Conservation (phyloP, 78 protist genomes). For the Dictyostelium discoideum region DNA sequence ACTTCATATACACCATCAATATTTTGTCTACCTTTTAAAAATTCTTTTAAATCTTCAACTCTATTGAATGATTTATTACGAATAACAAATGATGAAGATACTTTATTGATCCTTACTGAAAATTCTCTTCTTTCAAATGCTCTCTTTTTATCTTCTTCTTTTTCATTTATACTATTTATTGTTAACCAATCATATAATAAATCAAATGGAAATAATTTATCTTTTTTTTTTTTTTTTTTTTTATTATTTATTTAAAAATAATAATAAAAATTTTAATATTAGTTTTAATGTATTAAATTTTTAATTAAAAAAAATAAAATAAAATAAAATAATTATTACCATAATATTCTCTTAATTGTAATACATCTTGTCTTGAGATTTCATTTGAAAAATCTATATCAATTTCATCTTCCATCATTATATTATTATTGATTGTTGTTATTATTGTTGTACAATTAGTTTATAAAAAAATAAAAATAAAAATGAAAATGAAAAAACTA, state of each 20-base stretch:
- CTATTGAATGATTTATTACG: constrained; percentile 48
- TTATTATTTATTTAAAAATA: too few species aligned
- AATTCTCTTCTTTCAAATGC: constrained; percentile 55
- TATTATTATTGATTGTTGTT: background rate
- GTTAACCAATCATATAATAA: constrained; percentile 59
- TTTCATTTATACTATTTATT: background rate
- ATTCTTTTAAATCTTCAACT: background rate
- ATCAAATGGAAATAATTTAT: constrained; percentile 44
- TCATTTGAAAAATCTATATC: background rate
- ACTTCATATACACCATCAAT: background rate
- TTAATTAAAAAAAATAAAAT: too few species aligned
- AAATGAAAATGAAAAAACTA: background rate
- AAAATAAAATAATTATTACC: background rate
- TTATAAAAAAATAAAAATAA: background rate
- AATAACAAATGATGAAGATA: background rate
- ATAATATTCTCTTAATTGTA: background rate
- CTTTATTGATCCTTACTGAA: background rate
- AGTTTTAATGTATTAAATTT: too few species aligned
- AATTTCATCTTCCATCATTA: background rate
- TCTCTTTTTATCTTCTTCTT: background rate
- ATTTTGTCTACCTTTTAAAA: background rate
- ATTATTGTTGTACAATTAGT: background rate
- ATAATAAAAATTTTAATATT: background rate
- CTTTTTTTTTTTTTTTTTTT: too few species aligned
- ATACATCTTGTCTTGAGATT: background rate